Conservation (phyloP, 2,329 filamentous ascomycete genomes). For the Pseudogymnoascus sp. region DNA sequence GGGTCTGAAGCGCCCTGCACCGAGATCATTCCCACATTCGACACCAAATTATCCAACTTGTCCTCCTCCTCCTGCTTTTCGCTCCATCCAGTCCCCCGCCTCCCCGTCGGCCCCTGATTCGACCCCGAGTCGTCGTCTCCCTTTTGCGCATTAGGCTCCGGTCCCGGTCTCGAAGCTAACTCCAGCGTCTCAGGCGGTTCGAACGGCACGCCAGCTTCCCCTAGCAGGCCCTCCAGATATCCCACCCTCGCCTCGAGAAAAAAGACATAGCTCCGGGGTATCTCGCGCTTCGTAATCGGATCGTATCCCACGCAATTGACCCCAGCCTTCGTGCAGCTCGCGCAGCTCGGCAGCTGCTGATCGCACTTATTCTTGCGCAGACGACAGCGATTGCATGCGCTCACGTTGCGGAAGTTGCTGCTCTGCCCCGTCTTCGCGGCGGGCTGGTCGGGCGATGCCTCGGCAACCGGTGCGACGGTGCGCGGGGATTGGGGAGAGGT, state of each 20-base stretch:
- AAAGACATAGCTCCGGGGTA: slow-evolving; percentile 84
- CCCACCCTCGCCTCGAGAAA: slow-evolving; percentile 84
- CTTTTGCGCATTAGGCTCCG: slow-evolving; percentile 20
- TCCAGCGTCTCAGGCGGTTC: slow-evolving; percentile 66
- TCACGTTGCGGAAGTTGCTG: slow-evolving; percentile 76
- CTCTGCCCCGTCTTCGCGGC: slow-evolving; percentile 47
- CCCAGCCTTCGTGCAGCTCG: slow-evolving; percentile 85
- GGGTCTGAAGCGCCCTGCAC: slow-evolving; percentile 73
- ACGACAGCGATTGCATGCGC: slow-evolving; percentile 87
- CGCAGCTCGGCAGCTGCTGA: slow-evolving; percentile 83
- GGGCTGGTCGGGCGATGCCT: background rate
- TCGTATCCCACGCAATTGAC: slow-evolving; percentile 93
- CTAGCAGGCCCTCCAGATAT: slow-evolving; percentile 72
- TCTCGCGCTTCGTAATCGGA: slow-evolving; percentile 92
- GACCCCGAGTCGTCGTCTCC: background rate
- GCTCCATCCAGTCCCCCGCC: slow-evolving; percentile 24
- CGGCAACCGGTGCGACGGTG: background rate
- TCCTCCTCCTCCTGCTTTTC: slow-evolving; percentile 50
- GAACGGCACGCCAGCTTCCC: slow-evolving; percentile 62
- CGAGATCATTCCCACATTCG: slow-evolving; percentile 67
- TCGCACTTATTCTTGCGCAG: slow-evolving; percentile 93
- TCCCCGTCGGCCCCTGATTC: slow-evolving; percentile 10
- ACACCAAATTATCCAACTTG: slow-evolving; percentile 59
- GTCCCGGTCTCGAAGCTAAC: slow-evolving; percentile 40
- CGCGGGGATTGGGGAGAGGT: background rate